Percentiles rank a stretch among this genome's conserved stretches.
Evolutionary conservation across 2,329 filamentous ascomycete species (phyloP).

Genomic region (Penicillium sp.): DNA sequence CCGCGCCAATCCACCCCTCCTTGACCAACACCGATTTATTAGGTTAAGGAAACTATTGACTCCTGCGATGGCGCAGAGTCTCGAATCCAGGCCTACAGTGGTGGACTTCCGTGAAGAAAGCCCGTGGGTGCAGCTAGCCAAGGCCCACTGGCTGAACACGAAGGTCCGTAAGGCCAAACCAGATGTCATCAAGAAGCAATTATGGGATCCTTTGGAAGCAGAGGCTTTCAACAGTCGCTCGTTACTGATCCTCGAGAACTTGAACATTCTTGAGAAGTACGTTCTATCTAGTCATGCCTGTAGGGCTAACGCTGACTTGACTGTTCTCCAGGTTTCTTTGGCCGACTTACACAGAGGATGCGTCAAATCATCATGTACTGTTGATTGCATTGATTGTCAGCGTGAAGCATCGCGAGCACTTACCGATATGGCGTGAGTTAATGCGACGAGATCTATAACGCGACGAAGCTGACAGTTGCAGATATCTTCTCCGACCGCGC

Average conservation of each 20-base stretch:
- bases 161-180: slow-evolving; percentile 68
- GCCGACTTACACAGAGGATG: slow-evolving; percentile 81
- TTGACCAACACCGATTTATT: slow-evolving; percentile 12
- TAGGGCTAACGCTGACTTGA: slow-evolving; percentile 17
- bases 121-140: slow-evolving; percentile 60
- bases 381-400: slow-evolving; percentile 78
- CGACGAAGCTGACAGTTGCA: slow-evolving; percentile 35
- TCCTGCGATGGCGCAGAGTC: slow-evolving; percentile 51
- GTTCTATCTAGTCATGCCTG: background rate
- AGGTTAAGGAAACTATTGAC: slow-evolving; percentile 32
- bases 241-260: slow-evolving; percentile 72
- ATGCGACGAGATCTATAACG: slow-evolving; percentile 2
- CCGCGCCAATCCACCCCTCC: slow-evolving; percentile 23
- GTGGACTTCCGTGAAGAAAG: slow-evolving; percentile 37
- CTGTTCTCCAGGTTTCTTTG: slow-evolving; percentile 65
- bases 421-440: slow-evolving; percentile 74
- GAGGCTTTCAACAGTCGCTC: slow-evolving; percentile 69
- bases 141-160: slow-evolving; percentile 72
- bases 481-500: slow-evolving; percentile 67
- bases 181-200: slow-evolving; percentile 72
- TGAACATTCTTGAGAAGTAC: slow-evolving; percentile 79
- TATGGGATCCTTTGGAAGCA: slow-evolving; percentile 82
- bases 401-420: slow-evolving; percentile 75
- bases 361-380: slow-evolving; percentile 84
- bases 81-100: slow-evolving; percentile 37